Conservation (phyloP, 1,139 yeast species). For the Entelexis sorbosivorans region DNA sequence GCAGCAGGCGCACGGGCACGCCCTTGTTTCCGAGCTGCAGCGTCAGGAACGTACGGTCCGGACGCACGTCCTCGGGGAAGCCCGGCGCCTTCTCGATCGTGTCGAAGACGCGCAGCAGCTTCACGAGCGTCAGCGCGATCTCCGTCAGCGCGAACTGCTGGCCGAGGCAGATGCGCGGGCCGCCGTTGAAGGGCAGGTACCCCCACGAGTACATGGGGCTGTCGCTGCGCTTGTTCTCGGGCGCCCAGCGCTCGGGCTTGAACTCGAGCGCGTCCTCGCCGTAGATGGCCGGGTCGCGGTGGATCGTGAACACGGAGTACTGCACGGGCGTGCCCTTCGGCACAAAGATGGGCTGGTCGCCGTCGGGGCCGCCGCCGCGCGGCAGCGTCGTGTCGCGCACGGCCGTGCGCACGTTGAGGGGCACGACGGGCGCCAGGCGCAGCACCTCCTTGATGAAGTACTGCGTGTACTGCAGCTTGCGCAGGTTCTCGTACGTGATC, state of each 20-base stretch:
- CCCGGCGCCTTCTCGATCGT: conserved; percentile 11
- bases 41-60: conserved; percentile 8
- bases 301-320: conserved; percentile 47
- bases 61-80: conserved; percentile 6
- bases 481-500: conserved; percentile 41
- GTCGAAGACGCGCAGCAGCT: conserved; percentile 33
- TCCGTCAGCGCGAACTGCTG: conserved; percentile 52
- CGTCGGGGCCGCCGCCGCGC: conserved; percentile 41
- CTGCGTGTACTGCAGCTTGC: conserved; percentile 38
- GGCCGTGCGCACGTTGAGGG: conserved; percentile 27
- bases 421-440: conserved; percentile 27
- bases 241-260: conserved; percentile 51
- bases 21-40: conserved; percentile 12
- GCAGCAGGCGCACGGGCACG: conserved; percentile 11
- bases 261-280: conserved; percentile 41
- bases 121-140: conserved; percentile 36
- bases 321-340: conserved; percentile 50
- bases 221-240: conserved; percentile 22
- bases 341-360: conserved; percentile 36
- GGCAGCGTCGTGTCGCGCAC: conserved; percentile 36
- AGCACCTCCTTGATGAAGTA: conserved; percentile 25
- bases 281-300: conserved; percentile 43
- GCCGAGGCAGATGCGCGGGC: conserved; percentile 50
- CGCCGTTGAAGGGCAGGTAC: conserved; percentile 42
- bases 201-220: conserved; percentile 26